Evolutionary conservation across 768 basidiomycete genomes (phyloP), one percentile per base, ranked within the genome.

Genomic region (Roridomyces roridus): DNA sequence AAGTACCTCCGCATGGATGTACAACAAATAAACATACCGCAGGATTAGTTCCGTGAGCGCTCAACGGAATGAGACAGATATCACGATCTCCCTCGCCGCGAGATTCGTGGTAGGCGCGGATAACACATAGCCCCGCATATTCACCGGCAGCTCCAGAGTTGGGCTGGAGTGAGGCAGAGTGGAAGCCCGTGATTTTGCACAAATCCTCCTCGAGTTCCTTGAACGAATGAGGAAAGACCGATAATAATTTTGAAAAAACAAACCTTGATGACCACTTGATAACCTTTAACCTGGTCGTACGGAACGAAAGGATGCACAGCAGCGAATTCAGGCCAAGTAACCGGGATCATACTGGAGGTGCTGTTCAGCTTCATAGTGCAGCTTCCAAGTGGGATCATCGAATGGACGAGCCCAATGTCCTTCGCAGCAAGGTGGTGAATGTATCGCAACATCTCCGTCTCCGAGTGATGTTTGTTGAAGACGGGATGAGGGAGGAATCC

Each of bases 361-460:
- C 94, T 94, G 77, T 99, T 99, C 52, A 99, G 83, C 75, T 98
- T 97, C 95, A 96, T 97, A 6, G 95, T 96, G 74, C 95, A 96
- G 70, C 93, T 95, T 54, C 95, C 95, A 4, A 96, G 84, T 12
- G 93, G 89, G 64, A 97, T 98, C 94, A 98, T 98, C 41, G 93
- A 86, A 70, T 99, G 97, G 9, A 92, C 90, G 28, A 99, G 87
- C 25, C 93, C 89, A 54, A 98, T 84, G 69, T 99, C 97, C 77
- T 98, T 98, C 34, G 88, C 88, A 57, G 95, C 92, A 45, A 99
- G 84, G 64, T 94, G 90, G 75, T 93, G 86, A 67, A 98, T 92
- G 74, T 98, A 97, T 34, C 97, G 94, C 29, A 99, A 79, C 91
- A 99, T 95, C 75, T 98, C 95, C 0, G 97, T 99, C 79, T 99